These are phyloP conservation scores for Clonostachys sp. DNA, from an alignment of 2,329 filamentous ascomycete species.

Conservation along the genomic window DNA sequence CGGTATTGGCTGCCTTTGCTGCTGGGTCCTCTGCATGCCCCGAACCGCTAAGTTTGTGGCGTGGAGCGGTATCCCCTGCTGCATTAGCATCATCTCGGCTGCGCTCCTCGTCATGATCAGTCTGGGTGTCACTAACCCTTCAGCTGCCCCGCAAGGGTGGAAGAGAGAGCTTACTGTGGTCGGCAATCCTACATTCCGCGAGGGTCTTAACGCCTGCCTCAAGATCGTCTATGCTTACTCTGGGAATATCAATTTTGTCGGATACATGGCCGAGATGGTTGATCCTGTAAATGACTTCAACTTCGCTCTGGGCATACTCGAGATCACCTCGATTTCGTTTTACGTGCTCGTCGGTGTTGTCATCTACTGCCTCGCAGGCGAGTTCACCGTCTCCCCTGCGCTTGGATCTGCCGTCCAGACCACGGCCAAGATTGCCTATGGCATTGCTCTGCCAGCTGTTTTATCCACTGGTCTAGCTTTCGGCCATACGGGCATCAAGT, in stretches of 20 bases:
- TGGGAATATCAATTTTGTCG: conserved; percentile 28
- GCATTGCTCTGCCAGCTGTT: conserved; percentile 19
- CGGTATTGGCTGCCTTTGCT: conserved; percentile 57
- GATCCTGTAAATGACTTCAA: conserved; percentile 21
- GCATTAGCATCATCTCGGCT: conserved; percentile 22
- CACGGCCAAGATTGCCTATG: conserved; percentile 23
- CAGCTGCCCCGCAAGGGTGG: conserved; percentile 12
- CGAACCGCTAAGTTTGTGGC: conserved; percentile 51
- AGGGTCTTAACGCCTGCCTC: conserved; percentile 24
- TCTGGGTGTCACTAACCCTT: conserved; percentile 20
- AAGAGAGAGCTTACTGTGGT: conserved; percentile 18
- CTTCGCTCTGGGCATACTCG: conserved; percentile 19
- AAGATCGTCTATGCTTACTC: conserved; percentile 27
- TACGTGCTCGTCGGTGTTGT: conserved; percentile 22
- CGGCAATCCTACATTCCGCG: conserved; percentile 18
- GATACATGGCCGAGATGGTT: conserved; percentile 25
- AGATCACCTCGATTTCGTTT: conserved; percentile 20
- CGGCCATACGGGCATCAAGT: conserved; percentile 25
- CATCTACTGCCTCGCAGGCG: conserved; percentile 21
- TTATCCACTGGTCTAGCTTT: conserved; percentile 21
- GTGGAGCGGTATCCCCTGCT: conserved; percentile 19
- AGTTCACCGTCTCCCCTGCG: conserved; percentile 22
- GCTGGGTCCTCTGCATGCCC: conserved; percentile 60
- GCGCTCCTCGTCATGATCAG: conserved; percentile 28
- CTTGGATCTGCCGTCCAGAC: conserved; percentile 21